These are phyloP conservation scores for Blastocystis sp. DNA, from an alignment of 352 stramenopile species.

Conservation along the genomic window DNA sequence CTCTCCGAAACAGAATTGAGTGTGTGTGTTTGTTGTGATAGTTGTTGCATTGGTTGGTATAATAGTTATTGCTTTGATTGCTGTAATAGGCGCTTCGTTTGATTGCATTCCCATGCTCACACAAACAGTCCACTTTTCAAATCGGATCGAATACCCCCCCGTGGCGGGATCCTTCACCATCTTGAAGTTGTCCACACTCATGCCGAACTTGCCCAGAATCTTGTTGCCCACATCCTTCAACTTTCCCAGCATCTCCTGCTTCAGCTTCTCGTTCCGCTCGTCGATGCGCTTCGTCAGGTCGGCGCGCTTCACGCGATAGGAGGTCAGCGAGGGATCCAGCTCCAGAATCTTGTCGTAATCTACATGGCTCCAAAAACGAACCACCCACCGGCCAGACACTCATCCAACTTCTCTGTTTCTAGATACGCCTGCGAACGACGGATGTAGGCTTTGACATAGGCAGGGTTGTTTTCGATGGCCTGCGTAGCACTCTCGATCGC, in stretches of 20 bases:
- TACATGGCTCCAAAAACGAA: background rate
- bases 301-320: slow-evolving; percentile 26
- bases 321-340: slow-evolving; percentile 72
- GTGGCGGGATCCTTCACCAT: slow-evolving; percentile 88
- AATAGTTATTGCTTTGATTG: no score
- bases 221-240: slow-evolving; percentile 97
- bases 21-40: no score
- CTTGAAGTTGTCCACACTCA: slow-evolving; percentile 98
- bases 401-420: slow-evolving; percentile 80
- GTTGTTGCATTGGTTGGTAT: background rate
- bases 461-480: slow-evolving; percentile 80
- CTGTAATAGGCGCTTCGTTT: background rate
- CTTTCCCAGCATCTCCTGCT: slow-evolving; percentile 87
- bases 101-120: no score
- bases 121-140: slow-evolving; percentile 61
- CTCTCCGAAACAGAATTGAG: background rate
- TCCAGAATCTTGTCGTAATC: slow-evolving; percentile 79
- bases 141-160: slow-evolving; percentile 92
- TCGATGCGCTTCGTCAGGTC: slow-evolving; percentile 72
- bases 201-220: slow-evolving; percentile 92
- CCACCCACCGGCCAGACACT: slow-evolving; percentile 72
- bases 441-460: slow-evolving; percentile 84
- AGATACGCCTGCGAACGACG: slow-evolving; percentile 80
- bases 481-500: slow-evolving; percentile 83
- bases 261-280: slow-evolving; percentile 90